Conservation (phyloP, 257 asterid genomes). For the Fraxinus cuspidata region DNA sequence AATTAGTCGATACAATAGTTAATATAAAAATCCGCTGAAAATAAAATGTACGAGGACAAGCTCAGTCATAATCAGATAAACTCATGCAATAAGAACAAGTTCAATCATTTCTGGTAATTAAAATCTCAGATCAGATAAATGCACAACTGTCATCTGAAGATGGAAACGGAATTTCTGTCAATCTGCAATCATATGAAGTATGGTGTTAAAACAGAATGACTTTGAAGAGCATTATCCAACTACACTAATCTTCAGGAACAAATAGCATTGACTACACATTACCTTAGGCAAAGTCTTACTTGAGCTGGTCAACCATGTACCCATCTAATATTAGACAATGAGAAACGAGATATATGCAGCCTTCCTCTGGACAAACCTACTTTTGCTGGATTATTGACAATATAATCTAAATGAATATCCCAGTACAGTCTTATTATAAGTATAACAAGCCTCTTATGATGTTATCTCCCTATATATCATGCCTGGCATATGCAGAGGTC, state of each 20-base stretch:
- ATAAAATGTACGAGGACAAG: background rate
- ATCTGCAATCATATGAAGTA: background rate
- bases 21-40: background rate
- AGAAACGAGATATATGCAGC: background rate
- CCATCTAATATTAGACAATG: background rate
- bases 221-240: background rate
- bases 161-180: background rate
- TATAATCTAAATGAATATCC: background rate
- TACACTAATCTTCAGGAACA: background rate
- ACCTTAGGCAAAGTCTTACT: conserved; percentile 3
- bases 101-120: conserved; percentile 8
- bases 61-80: background rate
- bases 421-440: background rate
- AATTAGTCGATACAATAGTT: background rate
- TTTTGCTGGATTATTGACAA: background rate
- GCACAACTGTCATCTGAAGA: conserved; percentile 7
- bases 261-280: background rate
- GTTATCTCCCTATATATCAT: background rate
- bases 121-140: background rate
- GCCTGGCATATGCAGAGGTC: background rate
- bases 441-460: background rate
- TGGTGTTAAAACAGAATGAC: background rate
- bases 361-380: background rate
- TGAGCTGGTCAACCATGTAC: background rate
- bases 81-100: conserved; percentile 9